Evolutionary conservation across 495 filamentous ascomycete genomes (phyloP).

Genomic region (Tuber umbilicatum): DNA sequence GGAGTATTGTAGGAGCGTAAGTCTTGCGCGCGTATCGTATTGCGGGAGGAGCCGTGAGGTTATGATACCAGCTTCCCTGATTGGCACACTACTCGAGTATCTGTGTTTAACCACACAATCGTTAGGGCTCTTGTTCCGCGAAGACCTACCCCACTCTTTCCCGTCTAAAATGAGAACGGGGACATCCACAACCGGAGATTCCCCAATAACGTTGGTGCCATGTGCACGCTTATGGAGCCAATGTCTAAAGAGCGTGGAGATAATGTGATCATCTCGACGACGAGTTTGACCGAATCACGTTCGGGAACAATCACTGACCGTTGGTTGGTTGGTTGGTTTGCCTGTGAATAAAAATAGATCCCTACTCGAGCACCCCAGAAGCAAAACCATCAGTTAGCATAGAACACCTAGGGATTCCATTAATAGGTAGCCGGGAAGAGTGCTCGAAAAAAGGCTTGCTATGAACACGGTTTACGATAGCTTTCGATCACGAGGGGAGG

Average conservation of each 20-base stretch:
- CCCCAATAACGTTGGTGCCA: not conserved
- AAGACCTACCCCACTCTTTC: not conserved
- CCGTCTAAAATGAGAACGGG: not conserved
- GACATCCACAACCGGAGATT: not conserved
- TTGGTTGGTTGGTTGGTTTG: not conserved
- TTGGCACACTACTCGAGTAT: not conserved
- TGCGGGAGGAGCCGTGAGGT: not conserved
- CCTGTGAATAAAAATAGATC: not conserved
- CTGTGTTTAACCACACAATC: not conserved
- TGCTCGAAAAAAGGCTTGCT: not conserved
- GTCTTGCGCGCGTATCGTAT: not conserved
- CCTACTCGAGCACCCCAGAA: not conserved
- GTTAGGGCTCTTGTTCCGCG: not conserved
- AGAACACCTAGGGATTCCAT: not conserved
- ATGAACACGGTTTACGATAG: not conserved
- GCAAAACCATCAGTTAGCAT: not conserved
- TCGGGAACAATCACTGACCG: not conserved
- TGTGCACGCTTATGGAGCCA: not conserved
- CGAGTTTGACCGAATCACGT: not conserved
- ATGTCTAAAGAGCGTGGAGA: not conserved
- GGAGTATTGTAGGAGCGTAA: not conserved
- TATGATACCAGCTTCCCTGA: not conserved
- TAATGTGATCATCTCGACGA: not conserved
- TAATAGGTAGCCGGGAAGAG: not conserved
- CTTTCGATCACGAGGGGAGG: not conserved